Conservation (phyloP, 1,139 yeast genomes). For the Hyphopichia khmerensis region DNA sequence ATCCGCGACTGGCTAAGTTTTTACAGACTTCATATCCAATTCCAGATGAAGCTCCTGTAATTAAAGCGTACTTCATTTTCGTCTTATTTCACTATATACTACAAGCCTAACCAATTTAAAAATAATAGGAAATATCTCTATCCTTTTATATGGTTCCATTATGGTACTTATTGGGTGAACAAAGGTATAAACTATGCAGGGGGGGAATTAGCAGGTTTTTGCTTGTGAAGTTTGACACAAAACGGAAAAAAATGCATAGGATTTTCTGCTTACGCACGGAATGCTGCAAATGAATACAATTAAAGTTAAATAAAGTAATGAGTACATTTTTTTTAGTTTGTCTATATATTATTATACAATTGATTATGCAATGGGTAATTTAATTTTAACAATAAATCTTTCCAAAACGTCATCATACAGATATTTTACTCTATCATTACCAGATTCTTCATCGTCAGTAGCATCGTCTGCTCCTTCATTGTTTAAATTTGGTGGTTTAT, state of each 20-base stretch:
- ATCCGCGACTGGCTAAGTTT: constrained; percentile 29
- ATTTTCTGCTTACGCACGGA: too few relatives aligned
- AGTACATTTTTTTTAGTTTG: not conserved
- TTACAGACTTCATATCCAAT: constrained; percentile 34
- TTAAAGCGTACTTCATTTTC: constrained; percentile 27
- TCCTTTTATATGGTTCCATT: too few relatives aligned
- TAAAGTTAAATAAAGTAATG: too few relatives aligned
- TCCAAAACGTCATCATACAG: constrained; percentile 18
- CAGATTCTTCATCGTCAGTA: constrained; percentile 5
- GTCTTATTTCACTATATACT: too few relatives aligned
- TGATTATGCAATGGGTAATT: constrained; percentile 1
- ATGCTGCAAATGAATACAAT: too few relatives aligned
- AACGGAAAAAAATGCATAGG: too few relatives aligned
- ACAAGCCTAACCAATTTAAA: too few relatives aligned
- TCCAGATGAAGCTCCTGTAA: constrained; percentile 43
- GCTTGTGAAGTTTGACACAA: too few relatives aligned
- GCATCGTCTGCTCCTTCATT: constrained; percentile 7
- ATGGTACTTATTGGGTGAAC: too few relatives aligned
- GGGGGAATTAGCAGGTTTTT: too few relatives aligned
- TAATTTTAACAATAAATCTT: constrained; percentile 19
- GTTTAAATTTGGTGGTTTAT: constrained; percentile 24
- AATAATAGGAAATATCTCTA: too few relatives aligned
- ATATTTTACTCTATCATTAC: constrained; percentile 16
- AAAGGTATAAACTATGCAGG: too few relatives aligned
- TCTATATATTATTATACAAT: not conserved